phyloP scores from a whole-genome alignment of 441 rosid genomes.

The California macrophylla region DNA sequence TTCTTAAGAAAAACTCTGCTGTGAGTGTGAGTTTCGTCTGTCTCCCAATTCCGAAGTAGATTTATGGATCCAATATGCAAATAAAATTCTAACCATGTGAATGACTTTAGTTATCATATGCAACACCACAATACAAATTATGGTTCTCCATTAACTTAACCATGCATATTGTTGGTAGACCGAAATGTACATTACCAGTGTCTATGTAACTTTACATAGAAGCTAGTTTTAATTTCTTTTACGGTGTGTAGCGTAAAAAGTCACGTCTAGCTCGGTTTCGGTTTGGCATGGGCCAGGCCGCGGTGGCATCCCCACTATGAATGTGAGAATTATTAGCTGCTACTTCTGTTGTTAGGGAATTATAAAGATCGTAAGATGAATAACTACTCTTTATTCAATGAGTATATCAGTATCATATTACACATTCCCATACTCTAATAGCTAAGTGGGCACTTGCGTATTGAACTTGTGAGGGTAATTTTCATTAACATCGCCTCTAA shows the following conservation, averaged over 20 bases:
- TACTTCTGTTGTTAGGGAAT: background rate
- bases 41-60: background rate
- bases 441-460: background rate
- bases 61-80: background rate
- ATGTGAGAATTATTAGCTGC: background rate
- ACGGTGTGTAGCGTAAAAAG: background rate
- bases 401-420: too few relatives aligned
- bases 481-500: too few relatives aligned
- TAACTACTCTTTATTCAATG: background rate
- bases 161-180: background rate
- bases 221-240: background rate
- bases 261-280: background rate
- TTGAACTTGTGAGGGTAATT: too few relatives aligned
- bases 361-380: background rate
- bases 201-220: background rate
- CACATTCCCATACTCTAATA: background rate
- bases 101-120: background rate
- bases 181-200: background rate
- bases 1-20: background rate
- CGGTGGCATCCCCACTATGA: background rate
- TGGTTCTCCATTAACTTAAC: background rate
- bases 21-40: background rate
- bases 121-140: too few relatives aligned
- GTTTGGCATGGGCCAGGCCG: background rate
- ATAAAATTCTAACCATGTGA: background rate